phyloP scores from a whole-genome alignment of 75 land plant genomes.

The Pinus albicaulis region DNA sequence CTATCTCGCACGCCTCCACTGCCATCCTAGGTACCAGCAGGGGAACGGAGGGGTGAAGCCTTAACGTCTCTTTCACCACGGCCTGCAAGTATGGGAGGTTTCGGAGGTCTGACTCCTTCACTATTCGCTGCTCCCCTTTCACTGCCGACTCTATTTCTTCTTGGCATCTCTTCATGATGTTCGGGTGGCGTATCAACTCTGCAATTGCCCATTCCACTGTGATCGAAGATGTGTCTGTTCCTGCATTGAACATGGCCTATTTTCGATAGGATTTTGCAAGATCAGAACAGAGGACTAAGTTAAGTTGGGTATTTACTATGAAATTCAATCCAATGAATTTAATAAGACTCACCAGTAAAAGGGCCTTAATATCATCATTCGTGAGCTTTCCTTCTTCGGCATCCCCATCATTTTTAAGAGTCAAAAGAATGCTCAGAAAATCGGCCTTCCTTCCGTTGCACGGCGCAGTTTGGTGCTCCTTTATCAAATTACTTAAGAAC shows the following conservation, averaged over 20 bases:
- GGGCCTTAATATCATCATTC: neutral
- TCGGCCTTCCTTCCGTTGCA: slow-evolving; percentile 13
- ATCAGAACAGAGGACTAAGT: no score
- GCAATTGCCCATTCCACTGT: no score
- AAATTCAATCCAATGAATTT: no score
- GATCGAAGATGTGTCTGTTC: slow-evolving; percentile 40
- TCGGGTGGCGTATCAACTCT: no score
- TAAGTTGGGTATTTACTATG: no score
- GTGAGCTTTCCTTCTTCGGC: slow-evolving; percentile 16
- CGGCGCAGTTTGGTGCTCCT: slow-evolving; percentile 23
- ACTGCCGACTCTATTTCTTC: slow-evolving; percentile 18
- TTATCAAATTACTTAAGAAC: slow-evolving; percentile 19
- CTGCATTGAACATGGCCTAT: slow-evolving; percentile 16
- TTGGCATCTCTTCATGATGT: slow-evolving; percentile 22
- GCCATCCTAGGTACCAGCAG: no score
- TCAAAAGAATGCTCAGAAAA: slow-evolving; percentile 20
- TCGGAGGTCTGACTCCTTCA: neutral
- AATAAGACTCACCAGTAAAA: slow-evolving; percentile 5
- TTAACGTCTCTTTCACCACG: no score
- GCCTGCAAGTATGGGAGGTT: neutral
- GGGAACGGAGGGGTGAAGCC: no score
- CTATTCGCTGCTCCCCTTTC: slow-evolving; percentile 12
- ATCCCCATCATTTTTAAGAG: slow-evolving; percentile 4
- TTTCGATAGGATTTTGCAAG: no score
- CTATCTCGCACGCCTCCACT: slow-evolving; percentile 36